Conservation (phyloP, 1,284 basidiomycete genomes). For the Chalciporus sp. region DNA sequence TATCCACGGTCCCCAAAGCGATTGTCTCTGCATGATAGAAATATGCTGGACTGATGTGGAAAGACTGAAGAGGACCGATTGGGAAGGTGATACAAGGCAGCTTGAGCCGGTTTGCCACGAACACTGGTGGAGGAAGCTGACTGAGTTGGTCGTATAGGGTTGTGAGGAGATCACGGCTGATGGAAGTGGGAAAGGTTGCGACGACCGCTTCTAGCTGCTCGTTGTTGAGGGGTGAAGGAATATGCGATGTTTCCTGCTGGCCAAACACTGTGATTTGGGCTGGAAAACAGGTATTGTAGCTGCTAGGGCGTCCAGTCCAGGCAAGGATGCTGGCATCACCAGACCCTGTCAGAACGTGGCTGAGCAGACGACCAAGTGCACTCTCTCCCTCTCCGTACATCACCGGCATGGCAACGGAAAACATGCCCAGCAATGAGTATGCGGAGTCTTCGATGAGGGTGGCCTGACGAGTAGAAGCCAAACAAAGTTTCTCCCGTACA, state of each 20-base stretch:
- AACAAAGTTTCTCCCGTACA: neutral
- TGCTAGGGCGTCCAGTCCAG: neutral
- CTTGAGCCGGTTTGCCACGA: neutral
- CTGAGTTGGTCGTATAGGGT: neutral
- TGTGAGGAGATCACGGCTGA: too few species aligned
- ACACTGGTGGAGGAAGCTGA: neutral
- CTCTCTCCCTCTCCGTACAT: neutral
- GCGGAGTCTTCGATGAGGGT: neutral
- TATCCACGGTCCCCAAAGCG: slow-evolving; percentile 2
- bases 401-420: neutral
- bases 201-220: too few species aligned
- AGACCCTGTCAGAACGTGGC: neutral
- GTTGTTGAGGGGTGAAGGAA: neutral
- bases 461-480: neutral
- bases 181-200: too few species aligned
- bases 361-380: neutral
- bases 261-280: neutral
- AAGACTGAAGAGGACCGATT: neutral
- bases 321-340: neutral
- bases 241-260: neutral
- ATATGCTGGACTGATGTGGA: too few species aligned
- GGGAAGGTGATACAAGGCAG: slow-evolving; percentile 13
- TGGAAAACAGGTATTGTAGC: slow-evolving; percentile 12
- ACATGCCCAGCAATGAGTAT: neutral
- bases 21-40: slow-evolving; percentile 4